Evolutionary conservation across 2,329 filamentous ascomycete genomes (phyloP), one percentile per base, ranked within the genome.

Genomic region (Paecilomyces fulvus): DNA sequence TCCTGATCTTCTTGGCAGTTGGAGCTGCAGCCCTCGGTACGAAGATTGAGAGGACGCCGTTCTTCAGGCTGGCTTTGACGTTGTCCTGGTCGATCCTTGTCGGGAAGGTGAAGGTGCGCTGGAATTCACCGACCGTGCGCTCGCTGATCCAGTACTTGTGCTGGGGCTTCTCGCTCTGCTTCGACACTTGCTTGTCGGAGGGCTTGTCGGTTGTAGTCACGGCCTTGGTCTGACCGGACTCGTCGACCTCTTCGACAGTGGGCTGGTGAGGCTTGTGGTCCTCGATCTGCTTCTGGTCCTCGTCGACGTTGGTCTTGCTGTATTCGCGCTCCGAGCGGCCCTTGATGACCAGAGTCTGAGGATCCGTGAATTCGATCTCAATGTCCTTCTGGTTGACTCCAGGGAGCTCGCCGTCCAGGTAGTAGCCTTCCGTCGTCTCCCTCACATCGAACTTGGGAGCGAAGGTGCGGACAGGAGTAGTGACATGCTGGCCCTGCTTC

Each of bases 61-160:
- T 79, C 74, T 81, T 84, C 68, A 86, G 66, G 54, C 72, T 80
- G 20, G 83, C 83, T 71, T 79, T 83, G 63, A 85, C 83, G n/a
- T 70, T 74, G 30, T 85, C 82, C 65, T 84, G 82, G 60, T 84
- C 77, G 53, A 86, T 79, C 30, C 78, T 73, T 2, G 72, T 70
- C 1, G 83, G 81, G 75, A 86, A 85, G 57, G 71, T 75, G 70
- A 86, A 85, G 51, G 74, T 76, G 63, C 83, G 78, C 58, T 80
- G 77, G 72, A 86, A 86, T 55, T 81, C 77, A 60, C 83, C 83
- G 11, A 83, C 73, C 0, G 76, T 78, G 62, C 83, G 80, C 69
- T 86, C 83, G 54, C 74, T 78, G 55, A 83, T 76, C 83, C 82
- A 85, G 73, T 80, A 85, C 60, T 76, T 79, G 52, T 75, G 61